These are phyloP conservation scores for Beta corolliflora DNA, from an alignment of 179 eudicot species.

Conservation along the genomic window DNA sequence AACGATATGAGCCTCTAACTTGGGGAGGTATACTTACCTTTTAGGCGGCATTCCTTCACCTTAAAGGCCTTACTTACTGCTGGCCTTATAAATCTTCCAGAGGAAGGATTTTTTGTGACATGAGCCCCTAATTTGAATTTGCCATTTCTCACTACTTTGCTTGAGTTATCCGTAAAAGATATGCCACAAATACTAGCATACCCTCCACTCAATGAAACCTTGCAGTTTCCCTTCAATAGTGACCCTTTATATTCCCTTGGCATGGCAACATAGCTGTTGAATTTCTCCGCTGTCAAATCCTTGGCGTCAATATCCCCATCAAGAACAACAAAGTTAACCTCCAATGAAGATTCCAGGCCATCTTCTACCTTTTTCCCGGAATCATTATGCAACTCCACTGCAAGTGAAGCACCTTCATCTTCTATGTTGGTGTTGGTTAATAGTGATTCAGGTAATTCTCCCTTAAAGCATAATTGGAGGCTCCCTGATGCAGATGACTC, in stretches of 20 bases:
- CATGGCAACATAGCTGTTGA: background rate
- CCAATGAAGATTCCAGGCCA: slow-evolving; percentile 11
- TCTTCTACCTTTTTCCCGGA: slow-evolving; percentile 20
- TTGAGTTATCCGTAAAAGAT: slow-evolving; percentile 32
- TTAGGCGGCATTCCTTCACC: slow-evolving; percentile 30
- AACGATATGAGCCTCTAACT: too few species aligned
- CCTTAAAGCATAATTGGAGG: slow-evolving; percentile 14
- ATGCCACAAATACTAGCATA: slow-evolving; percentile 17
- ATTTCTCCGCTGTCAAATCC: slow-evolving; percentile 18
- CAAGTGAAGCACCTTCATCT: slow-evolving; percentile 20
- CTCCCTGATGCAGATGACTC: slow-evolving; percentile 24
- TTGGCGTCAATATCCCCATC: slow-evolving; percentile 22
- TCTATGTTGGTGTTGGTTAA: slow-evolving; percentile 21
- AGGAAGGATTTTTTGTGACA: slow-evolving; percentile 5
- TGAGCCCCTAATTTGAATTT: slow-evolving; percentile 28
- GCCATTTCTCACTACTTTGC: slow-evolving; percentile 9
- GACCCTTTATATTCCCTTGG: slow-evolving; percentile 30
- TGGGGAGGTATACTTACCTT: slow-evolving; percentile 18
- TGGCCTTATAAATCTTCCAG: slow-evolving; percentile 22
- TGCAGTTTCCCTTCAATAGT: slow-evolving; percentile 22
- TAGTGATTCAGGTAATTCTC: slow-evolving; percentile 13
- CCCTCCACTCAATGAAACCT: slow-evolving; percentile 25
- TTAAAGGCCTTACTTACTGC: slow-evolving; percentile 29
- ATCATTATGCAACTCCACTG: slow-evolving; percentile 21
- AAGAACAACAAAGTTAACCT: slow-evolving; percentile 25